phyloP scores from a whole-genome alignment of 805 yeast genomes.

The Zygosaccharomyces pseudorouxii region DNA sequence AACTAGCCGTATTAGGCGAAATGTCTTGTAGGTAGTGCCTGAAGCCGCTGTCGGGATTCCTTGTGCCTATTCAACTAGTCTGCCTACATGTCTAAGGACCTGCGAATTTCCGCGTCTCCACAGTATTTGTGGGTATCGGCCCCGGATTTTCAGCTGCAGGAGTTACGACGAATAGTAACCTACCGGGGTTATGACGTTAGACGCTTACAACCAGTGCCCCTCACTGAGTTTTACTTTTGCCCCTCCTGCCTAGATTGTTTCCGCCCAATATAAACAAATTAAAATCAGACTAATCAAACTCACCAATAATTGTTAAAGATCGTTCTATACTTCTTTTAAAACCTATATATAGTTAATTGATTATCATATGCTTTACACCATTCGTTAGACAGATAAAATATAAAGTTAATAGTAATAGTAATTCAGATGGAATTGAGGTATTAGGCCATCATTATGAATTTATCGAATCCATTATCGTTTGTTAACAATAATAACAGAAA shows the following conservation, averaged over 20 bases:
- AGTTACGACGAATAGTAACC: background rate
- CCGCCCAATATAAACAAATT: no score
- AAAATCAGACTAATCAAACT: no score
- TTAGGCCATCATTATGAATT: background rate
- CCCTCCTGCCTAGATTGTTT: no score
- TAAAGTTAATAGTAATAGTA: background rate
- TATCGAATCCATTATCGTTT: background rate
- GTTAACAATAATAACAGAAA: background rate
- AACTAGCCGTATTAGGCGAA: no score
- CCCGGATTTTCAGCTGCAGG: background rate
- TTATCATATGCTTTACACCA: slow-evolving; percentile 6
- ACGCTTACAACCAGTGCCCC: background rate
- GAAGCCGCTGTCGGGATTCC: no score
- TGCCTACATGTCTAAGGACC: background rate
- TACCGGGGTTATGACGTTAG: background rate
- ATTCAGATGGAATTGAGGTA: background rate
- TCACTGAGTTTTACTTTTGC: no score
- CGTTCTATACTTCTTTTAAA: background rate
- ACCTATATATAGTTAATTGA: background rate
- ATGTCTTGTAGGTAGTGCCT: no score
- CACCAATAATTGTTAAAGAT: no score
- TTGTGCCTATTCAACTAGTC: background rate
- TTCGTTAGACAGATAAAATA: slow-evolving; percentile 5
- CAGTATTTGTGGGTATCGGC: background rate
- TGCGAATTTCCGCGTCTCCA: background rate